phyloP scores from a whole-genome alignment of 352 stramenopile species.

The Pelagophyceae sp. region DNA sequence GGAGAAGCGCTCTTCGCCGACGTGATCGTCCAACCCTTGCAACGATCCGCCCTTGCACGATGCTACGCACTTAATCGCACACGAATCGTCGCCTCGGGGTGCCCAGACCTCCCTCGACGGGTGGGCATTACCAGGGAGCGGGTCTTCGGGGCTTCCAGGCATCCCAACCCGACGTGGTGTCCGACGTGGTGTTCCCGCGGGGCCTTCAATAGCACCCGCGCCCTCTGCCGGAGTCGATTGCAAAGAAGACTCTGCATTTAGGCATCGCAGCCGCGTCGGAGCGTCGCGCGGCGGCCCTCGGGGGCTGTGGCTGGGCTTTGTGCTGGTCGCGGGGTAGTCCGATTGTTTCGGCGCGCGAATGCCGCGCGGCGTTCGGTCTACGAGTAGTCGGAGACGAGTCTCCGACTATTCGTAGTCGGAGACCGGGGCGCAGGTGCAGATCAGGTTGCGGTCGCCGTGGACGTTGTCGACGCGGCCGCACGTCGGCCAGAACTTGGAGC shows the following conservation, averaged over 20 bases:
- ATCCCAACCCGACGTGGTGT: no score
- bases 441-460: slow-evolving; percentile 93
- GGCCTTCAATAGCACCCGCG: no score
- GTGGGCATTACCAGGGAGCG: no score
- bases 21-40: no score
- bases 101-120: no score
- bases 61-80: no score
- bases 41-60: no score
- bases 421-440: slow-evolving; percentile 94
- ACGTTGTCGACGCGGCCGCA: slow-evolving; percentile 96
- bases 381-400: not conserved
- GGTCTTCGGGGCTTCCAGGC: no score
- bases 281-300: no score
- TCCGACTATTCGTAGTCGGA: slow-evolving; percentile 69
- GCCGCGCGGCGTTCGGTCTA: not conserved
- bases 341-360: not conserved
- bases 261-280: not conserved
- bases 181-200: no score
- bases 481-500: slow-evolving; percentile 95
- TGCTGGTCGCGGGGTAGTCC: not conserved
- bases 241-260: not conserved
- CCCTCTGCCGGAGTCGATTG: not conserved
- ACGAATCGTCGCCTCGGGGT: no score
- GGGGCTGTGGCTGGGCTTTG: not conserved
- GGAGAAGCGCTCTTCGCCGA: no score